Conservation (phyloP, 306 rosid species). For the Astragalus membranaceus region DNA sequence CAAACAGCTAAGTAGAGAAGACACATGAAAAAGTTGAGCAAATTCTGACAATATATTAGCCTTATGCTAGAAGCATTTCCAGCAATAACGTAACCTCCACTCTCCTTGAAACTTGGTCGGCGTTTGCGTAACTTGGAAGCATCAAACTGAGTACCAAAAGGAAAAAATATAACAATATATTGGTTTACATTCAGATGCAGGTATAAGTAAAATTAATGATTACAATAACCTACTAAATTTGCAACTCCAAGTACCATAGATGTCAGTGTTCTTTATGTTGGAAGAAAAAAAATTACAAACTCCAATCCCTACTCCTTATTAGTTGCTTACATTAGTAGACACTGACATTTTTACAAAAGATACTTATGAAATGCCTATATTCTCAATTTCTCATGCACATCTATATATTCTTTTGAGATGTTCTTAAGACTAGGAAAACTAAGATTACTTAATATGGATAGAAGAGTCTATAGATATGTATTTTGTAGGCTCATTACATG, state of each 20-base stretch:
- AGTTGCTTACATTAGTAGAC: background rate
- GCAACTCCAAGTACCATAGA: conserved; percentile 7
- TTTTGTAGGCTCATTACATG: too few species aligned
- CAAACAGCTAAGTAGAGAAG: too few species aligned
- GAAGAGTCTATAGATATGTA: too few species aligned
- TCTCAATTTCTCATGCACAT: too few species aligned
- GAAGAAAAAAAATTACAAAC: background rate
- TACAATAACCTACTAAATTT: background rate
- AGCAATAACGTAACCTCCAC: conserved; percentile 90
- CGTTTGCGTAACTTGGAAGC: conserved; percentile 91
- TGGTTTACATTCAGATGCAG: background rate
- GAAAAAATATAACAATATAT: conserved; percentile 7
- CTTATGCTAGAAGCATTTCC: conserved; percentile 99
- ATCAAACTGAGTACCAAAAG: conserved; percentile 62
- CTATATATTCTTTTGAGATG: too few species aligned
- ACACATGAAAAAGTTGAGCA: too few species aligned
- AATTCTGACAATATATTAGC: conserved; percentile 32
- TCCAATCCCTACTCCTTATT: background rate
- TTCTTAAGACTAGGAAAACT: too few species aligned
- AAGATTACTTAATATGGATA: too few species aligned
- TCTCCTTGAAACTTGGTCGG: conserved; percentile 92
- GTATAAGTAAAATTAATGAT: background rate
- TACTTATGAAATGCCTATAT: too few species aligned
- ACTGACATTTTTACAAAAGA: background rate
- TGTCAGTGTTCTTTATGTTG: background rate